These are phyloP conservation scores for Geotrichum siamense DNA, from an alignment of 1,139 yeast genomes.

Conservation along the genomic window DNA sequence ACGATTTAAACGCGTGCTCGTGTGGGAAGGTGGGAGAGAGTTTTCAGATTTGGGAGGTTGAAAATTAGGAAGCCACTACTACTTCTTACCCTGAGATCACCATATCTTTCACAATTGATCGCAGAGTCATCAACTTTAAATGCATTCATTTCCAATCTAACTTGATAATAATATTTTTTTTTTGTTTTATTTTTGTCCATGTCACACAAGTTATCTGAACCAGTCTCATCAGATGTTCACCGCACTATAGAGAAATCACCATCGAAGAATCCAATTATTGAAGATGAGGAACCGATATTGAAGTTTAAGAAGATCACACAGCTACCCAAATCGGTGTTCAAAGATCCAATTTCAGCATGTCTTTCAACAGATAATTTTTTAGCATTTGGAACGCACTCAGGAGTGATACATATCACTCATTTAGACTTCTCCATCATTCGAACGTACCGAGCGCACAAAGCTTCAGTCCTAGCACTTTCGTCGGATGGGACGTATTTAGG, in stretches of 20 bases:
- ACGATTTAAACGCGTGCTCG: too few species aligned
- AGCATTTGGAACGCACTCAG: constrained; percentile 85
- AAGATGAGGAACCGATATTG: constrained; percentile 52
- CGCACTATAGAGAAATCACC: not conserved
- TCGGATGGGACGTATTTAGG: constrained; percentile 72
- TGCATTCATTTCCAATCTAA: too few species aligned
- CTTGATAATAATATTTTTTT: too few species aligned
- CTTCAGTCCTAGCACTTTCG: constrained; percentile 63
- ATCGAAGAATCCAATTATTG: not conserved
- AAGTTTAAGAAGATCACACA: constrained; percentile 62
- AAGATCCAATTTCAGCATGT: constrained; percentile 72
- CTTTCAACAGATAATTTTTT: constrained; percentile 51
- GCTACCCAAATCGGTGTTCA: constrained; percentile 44
- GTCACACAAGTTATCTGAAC: too few species aligned
- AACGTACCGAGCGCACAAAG: constrained; percentile 76
- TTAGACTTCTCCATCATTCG: constrained; percentile 54
- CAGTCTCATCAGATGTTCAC: too few species aligned
- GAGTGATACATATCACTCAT: constrained; percentile 61
- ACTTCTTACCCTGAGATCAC: too few species aligned
- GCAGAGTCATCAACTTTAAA: too few species aligned
- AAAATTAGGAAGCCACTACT: too few species aligned
- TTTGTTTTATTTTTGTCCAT: too few species aligned
- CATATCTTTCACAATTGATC: too few species aligned
- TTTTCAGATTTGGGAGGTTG: too few species aligned
- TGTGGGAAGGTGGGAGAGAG: too few species aligned